These are phyloP conservation scores for Yamadazyma blattariae DNA, from an alignment of 1,139 yeast species.

Conservation along the genomic window DNA sequence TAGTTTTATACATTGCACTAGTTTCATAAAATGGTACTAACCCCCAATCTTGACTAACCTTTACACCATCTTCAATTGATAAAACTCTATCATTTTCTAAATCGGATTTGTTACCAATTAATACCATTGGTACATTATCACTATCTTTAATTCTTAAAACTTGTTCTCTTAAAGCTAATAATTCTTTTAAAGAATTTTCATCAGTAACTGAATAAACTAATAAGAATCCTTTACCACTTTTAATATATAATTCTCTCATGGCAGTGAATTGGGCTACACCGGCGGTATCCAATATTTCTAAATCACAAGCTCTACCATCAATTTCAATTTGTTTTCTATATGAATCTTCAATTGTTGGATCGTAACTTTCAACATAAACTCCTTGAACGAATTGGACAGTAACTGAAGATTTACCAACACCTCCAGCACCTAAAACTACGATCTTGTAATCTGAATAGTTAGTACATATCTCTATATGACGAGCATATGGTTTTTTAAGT, in stretches of 20 bases:
- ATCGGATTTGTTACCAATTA: conserved; percentile 88
- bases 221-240: conserved; percentile 81
- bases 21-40: conserved; percentile 91
- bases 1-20: conserved; percentile 85
- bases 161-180: conserved; percentile 81
- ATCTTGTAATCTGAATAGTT: conserved; percentile 37
- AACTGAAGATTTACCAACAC: conserved; percentile 51
- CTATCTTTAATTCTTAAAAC: conserved; percentile 86
- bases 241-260: conserved; percentile 72
- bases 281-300: conserved; percentile 59
- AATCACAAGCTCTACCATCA: conserved; percentile 87
- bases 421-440: conserved; percentile 53
- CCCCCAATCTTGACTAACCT: conserved; percentile 83
- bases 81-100: conserved; percentile 73
- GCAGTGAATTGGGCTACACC: conserved; percentile 55
- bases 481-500: no score
- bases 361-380: conserved; percentile 50
- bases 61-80: conserved; percentile 75
- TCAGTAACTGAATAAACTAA: conserved; percentile 90
- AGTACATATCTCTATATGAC: no score
- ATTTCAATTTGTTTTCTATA: conserved; percentile 89
- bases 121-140: conserved; percentile 74
- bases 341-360: conserved; percentile 61
- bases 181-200: conserved; percentile 77
- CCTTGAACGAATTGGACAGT: conserved; percentile 53